These are phyloP conservation scores for Avena sativa DNA, from an alignment of 176 grass and related monocot genomes.

Conservation along the genomic window DNA sequence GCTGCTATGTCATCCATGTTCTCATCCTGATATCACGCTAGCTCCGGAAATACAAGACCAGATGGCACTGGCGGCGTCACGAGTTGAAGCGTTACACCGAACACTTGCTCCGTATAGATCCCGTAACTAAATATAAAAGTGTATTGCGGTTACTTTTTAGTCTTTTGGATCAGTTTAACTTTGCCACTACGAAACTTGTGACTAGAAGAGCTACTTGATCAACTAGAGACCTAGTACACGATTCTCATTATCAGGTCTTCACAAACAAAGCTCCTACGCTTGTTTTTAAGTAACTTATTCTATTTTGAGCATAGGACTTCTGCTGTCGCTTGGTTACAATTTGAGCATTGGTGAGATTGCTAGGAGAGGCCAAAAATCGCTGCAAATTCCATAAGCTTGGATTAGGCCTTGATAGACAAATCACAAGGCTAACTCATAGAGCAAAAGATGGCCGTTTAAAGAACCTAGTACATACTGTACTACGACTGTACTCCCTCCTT, in stretches of 20 bases:
- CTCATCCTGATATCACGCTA: too few species aligned
- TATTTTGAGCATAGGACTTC: slow-evolving; percentile 11
- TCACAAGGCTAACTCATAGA: not conserved
- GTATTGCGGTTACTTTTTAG: slow-evolving; percentile 2
- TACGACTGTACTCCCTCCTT: too few species aligned
- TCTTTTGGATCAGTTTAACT: not conserved
- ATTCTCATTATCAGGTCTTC: not conserved
- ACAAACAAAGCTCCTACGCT: not conserved
- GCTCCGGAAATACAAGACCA: too few species aligned
- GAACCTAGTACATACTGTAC: too few species aligned
- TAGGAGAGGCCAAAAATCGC: not conserved
- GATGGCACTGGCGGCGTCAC: too few species aligned
- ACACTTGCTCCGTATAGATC: too few species aligned
- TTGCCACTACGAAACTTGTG: not conserved
- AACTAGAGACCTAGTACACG: not conserved
- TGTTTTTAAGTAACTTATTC: not conserved
- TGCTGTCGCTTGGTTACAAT: not conserved
- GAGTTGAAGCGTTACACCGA: too few species aligned
- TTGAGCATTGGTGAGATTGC: not conserved
- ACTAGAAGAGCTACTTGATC: not conserved
- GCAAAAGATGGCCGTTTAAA: too few species aligned
- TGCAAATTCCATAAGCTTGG: not conserved
- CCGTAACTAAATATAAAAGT: not conserved
- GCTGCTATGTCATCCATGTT: too few species aligned
- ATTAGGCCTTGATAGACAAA: not conserved